phyloP scores from a whole-genome alignment of 2,329 filamentous ascomycete species.

The Paecilomyces sp. region DNA sequence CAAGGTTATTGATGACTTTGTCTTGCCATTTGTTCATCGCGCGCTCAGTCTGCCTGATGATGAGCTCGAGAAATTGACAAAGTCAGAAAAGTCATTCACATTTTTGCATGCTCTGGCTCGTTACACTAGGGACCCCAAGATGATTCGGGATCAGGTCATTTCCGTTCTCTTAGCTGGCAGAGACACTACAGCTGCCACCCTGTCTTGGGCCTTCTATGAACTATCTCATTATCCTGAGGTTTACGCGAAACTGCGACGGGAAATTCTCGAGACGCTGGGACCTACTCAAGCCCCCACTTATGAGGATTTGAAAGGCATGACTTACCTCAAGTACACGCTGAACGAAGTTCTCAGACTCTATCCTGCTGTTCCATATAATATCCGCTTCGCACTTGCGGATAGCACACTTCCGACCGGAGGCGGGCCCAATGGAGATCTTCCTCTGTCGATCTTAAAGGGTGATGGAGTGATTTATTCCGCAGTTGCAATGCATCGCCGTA shows the following conservation, averaged over 20 bases:
- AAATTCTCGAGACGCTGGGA: conserved; percentile 65
- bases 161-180: conserved; percentile 72
- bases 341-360: conserved; percentile 13
- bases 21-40: conserved; percentile 66
- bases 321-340: conserved; percentile 53
- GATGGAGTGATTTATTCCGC: conserved; percentile 9
- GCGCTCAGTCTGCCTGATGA: conserved; percentile 58
- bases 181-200: conserved; percentile 76
- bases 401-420: conserved; percentile 9
- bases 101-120: conserved; percentile 79
- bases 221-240: conserved; percentile 63
- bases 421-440: conserved; percentile 7
- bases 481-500: conserved; percentile 39
- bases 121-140: conserved; percentile 58
- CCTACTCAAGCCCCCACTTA: conserved; percentile 54
- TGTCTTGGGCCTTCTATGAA: conserved; percentile 80
- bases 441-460: conserved; percentile 7
- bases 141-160: conserved; percentile 78
- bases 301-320: conserved; percentile 77
- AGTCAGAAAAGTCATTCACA: conserved; percentile 59
- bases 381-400: conserved; percentile 8
- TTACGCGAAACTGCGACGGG: conserved; percentile 61
- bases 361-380: conserved; percentile 17
- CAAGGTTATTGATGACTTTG: conserved; percentile 60
- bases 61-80: conserved; percentile 61